These are phyloP conservation scores for Trametes sp. DNA, from an alignment of 1,284 basidiomycete genomes.

Conservation along the genomic window DNA sequence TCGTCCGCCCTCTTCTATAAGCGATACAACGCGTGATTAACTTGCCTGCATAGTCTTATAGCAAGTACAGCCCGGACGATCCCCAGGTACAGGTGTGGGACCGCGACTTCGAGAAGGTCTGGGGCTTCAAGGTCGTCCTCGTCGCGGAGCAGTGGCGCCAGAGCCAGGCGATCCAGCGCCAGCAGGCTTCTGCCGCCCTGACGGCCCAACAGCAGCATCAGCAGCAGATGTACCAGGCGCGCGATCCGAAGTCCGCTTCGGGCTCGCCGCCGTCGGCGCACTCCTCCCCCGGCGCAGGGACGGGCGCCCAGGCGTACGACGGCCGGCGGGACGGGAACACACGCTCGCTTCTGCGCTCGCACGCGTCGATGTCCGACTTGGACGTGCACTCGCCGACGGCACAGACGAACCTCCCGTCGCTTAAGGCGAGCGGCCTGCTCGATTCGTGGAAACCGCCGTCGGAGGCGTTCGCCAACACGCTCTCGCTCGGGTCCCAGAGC, in stretches of 20 bases:
- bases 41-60: conserved; percentile 55
- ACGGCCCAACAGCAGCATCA: conserved; percentile 23
- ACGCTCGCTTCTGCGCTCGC: conserved; percentile 28
- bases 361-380: conserved; percentile 26
- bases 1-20: not conserved
- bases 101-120: conserved; percentile 67
- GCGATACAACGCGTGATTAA: not conserved
- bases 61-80: conserved; percentile 68
- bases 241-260: conserved; percentile 17
- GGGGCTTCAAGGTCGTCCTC: conserved; percentile 52
- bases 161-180: conserved; percentile 34
- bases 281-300: conserved; percentile 14
- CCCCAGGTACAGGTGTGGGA: conserved; percentile 61
- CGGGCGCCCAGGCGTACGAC: conserved; percentile 21
- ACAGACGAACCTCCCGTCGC: conserved; percentile 64
- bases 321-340: conserved; percentile 25
- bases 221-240: conserved; percentile 16
- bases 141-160: conserved; percentile 43
- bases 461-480: conserved; percentile 38
- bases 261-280: conserved; percentile 26
- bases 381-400: conserved; percentile 24
- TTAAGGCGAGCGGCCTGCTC: conserved; percentile 75
- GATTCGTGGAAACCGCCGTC: conserved; percentile 53
- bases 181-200: conserved; percentile 24
- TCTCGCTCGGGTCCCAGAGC: conserved; percentile 30